These are phyloP conservation scores for Penicillium chermesinum DNA, from an alignment of 495 filamentous ascomycete species.

Conservation along the genomic window DNA sequence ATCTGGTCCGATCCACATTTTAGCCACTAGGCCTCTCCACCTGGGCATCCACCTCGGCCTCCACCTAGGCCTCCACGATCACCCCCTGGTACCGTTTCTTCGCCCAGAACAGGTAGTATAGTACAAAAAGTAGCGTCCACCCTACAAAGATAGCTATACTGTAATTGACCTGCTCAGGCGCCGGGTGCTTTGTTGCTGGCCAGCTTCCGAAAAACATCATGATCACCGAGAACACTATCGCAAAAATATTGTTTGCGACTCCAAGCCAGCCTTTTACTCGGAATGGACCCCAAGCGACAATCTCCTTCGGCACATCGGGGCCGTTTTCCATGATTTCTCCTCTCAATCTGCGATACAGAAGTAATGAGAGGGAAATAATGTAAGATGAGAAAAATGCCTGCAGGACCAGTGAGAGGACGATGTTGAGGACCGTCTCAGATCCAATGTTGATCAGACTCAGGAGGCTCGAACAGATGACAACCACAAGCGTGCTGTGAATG, in stretches of 20 bases:
- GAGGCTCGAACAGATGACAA: not conserved
- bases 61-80: not conserved
- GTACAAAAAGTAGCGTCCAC: not conserved
- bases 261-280: conserved; percentile 1
- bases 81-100: not conserved
- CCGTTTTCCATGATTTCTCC: not conserved
- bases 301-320: not conserved
- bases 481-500: not conserved
- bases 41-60: too few relatives aligned
- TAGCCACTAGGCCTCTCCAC: too few relatives aligned
- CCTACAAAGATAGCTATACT: conserved; percentile 1
- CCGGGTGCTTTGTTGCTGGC: not conserved
- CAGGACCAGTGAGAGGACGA: not conserved
- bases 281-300: not conserved
- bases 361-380: not conserved
- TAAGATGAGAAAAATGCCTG: not conserved
- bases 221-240: not conserved
- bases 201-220: conserved; percentile 1
- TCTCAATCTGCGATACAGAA: not conserved
- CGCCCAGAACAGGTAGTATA: not conserved
- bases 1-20: not conserved
- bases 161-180: not conserved
- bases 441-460: conserved; percentile 1
- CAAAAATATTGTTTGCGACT: not conserved
- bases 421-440: not conserved